These are phyloP conservation scores for Hericium rajendrae DNA, from an alignment of 768 basidiomycete genomes.

Conservation along the genomic window DNA sequence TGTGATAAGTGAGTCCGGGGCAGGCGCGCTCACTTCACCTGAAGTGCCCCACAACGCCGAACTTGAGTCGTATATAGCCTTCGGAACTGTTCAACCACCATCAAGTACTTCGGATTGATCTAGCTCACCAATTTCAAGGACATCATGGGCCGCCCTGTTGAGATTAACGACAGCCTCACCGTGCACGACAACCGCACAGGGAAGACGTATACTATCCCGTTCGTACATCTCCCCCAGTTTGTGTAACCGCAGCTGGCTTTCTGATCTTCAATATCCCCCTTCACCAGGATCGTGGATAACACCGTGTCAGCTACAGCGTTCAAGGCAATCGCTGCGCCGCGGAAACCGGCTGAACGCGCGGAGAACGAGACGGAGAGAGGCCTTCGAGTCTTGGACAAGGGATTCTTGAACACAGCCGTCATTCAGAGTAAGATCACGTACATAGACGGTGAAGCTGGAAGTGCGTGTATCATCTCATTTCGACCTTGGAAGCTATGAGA, in stretches of 20 bases:
- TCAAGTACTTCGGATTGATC: background rate
- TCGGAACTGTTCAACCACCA: no score
- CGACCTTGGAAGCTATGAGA: background rate
- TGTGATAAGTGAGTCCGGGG: no score
- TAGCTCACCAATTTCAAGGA: background rate
- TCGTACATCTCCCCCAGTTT: constrained; percentile 21
- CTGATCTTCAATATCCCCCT: background rate
- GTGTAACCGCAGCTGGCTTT: background rate
- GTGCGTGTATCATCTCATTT: constrained; percentile 26
- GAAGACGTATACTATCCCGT: constrained; percentile 67
- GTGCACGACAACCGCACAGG: constrained; percentile 83
- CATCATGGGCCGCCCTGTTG: constrained; percentile 8
- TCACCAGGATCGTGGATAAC: constrained; percentile 65
- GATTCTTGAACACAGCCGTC: constrained; percentile 78
- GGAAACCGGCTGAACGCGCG: constrained; percentile 48
- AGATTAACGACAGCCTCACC: constrained; percentile 33
- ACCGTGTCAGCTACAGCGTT: constrained; percentile 73
- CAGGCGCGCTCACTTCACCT: no score
- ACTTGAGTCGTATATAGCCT: no score
- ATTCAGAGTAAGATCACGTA: constrained; percentile 77
- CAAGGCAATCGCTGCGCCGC: constrained; percentile 59
- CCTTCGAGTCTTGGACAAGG: constrained; percentile 68
- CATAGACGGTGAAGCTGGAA: constrained; percentile 83
- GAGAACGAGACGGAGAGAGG: constrained; percentile 83
- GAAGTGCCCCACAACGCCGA: no score